Evolutionary conservation across 768 basidiomycete species (phyloP), one percentile per base, ranked within the genome.

Genomic region (Neoboletus brunneissimus): DNA sequence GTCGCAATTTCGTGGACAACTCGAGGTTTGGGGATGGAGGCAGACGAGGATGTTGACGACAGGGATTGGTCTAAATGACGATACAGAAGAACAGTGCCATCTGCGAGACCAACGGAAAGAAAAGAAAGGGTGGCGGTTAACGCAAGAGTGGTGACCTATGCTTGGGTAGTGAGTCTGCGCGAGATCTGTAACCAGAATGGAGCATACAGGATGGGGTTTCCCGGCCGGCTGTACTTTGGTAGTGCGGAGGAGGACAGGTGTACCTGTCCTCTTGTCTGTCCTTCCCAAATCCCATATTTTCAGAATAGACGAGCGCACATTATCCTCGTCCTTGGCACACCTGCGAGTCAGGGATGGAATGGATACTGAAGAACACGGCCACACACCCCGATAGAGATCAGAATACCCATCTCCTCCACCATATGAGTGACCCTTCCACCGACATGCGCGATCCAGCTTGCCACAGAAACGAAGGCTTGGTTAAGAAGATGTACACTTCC

Each of bases 11-110:
- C 93, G 65, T 93, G 91, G 3, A 98, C 77, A 0, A 86, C 79
- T 23, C 90, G 85, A 11, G 88, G 82, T 75, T 97, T 98, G 0
- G 94, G 94, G n/a, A 98, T 73, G 13, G 87, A 86, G 12, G 93
- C 75, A 5, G 88, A 80, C 18, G 79, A 73, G 12, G 86, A 84
- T 18, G 70, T 62, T 45, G 90, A 83, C 3, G 87, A 81, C 34
- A 96, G 77, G 1, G 94, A 94, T 68, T 98, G 94, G 69, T 95
- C 88, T 20, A 98, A 77, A 66, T 98, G 92, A 8, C 92, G 85
- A 69, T 92, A 96, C 16, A 97, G 78, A 10, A 98, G 79, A 16
- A 97, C 95, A 0, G 91, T 91, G 25, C 97, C 97, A 66, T 98
- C 95, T 7, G 87, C 94, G n/a, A 98, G 82, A 15, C 95, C 97